Evolutionary conservation across 1,284 basidiomycete genomes (phyloP).

Genomic region (Pisolithus thermaeus): DNA sequence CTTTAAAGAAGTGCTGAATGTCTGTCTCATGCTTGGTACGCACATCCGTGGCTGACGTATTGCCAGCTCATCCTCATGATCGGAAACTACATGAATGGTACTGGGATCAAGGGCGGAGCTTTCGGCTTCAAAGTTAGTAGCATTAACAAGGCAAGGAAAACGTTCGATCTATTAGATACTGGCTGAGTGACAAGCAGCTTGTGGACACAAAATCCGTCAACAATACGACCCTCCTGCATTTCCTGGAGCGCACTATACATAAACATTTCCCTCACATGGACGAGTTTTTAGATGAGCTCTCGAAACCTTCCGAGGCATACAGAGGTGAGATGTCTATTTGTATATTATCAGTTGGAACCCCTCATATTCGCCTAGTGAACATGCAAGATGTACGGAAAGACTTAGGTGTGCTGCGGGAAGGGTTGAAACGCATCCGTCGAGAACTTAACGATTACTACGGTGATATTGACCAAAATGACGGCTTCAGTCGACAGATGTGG

Average conservation of each 20-base stretch:
- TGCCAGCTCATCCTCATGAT: constrained; percentile 84
- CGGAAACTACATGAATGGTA: constrained; percentile 98
- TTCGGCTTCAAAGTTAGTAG: constrained; percentile 97
- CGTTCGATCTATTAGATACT: neutral
- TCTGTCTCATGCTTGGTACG: constrained; percentile 32
- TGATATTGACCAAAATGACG: constrained; percentile 64
- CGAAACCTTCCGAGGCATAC: constrained; percentile 89
- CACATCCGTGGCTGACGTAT: constrained; percentile 8
- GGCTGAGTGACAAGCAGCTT: constrained; percentile 46
- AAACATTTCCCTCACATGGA: constrained; percentile 89
- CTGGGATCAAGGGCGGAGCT: constrained; percentile 94
- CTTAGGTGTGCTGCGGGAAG: constrained; percentile 68
- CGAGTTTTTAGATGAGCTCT: constrained; percentile 84
- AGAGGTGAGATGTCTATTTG: constrained; percentile 52
- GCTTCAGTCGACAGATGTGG: constrained; percentile 88
- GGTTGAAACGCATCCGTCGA: constrained; percentile 69
- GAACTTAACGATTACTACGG: constrained; percentile 79
- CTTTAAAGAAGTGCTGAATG: constrained; percentile 85
- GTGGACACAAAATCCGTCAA: constrained; percentile 97
- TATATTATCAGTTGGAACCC: neutral
- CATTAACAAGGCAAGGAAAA: constrained; percentile 81
- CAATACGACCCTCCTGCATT: constrained; percentile 91
- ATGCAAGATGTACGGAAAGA: constrained; percentile 74
- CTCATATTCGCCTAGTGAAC: constrained; percentile 47
- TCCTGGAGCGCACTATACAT: constrained; percentile 85